Conservation (phyloP, 441 rosid genomes). For the Mallotus japonicus region DNA sequence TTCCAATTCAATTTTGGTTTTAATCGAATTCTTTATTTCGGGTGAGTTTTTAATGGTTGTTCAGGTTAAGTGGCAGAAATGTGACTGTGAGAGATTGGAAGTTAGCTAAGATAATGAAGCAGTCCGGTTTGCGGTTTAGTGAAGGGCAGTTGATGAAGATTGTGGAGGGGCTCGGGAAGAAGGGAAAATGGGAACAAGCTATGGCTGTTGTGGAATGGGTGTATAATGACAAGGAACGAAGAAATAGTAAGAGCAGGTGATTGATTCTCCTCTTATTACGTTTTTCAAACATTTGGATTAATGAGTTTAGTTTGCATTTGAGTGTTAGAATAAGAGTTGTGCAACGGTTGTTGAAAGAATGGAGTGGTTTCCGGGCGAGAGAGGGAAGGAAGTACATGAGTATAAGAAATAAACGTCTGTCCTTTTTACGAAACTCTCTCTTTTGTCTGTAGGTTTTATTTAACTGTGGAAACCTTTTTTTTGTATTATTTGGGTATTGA, state of each 20-base stretch:
- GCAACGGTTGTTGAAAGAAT: background rate
- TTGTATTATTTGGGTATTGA: background rate
- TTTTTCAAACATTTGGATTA: conserved; percentile 2
- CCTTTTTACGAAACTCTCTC: conserved; percentile 64
- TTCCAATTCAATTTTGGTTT: background rate
- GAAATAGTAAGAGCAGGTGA: conserved; percentile 71
- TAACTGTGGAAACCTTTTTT: background rate
- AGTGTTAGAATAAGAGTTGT: background rate
- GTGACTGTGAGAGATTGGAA: conserved; percentile 77
- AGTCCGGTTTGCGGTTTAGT: conserved; percentile 65
- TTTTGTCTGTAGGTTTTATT: background rate
- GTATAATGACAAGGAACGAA: conserved; percentile 53
- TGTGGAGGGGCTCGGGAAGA: conserved; percentile 59
- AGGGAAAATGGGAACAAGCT: conserved; percentile 72
- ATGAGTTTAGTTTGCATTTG: background rate
- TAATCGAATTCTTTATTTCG: too few species aligned
- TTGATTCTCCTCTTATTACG: background rate
- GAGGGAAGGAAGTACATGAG: conserved; percentile 63
- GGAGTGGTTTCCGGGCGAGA: conserved; percentile 49
- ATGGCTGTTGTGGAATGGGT: conserved; percentile 76
- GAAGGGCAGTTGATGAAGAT: conserved; percentile 85
- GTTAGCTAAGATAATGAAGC: conserved; percentile 86
- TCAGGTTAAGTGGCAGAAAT: conserved; percentile 68
- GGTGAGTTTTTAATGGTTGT: conserved; percentile 14
- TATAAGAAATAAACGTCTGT: conserved; percentile 54